Evolutionary conservation across 768 basidiomycete genomes (phyloP).

Genomic region (Glaciozyma martinii): DNA sequence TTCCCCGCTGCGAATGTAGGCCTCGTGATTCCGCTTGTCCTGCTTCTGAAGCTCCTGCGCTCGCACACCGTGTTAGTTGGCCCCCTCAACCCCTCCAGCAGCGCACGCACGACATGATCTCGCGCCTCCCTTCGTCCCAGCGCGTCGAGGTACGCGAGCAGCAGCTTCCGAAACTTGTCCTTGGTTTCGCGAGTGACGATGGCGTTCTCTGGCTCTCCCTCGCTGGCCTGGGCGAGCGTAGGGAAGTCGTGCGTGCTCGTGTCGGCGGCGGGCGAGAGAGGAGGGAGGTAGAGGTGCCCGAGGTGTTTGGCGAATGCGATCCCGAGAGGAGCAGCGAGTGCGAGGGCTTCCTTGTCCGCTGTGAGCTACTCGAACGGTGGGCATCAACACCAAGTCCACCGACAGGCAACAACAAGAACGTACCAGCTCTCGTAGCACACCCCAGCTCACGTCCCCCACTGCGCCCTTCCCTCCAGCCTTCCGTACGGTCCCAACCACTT

Average conservation of each 20-base stretch:
- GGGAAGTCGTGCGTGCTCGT: conserved; percentile 20
- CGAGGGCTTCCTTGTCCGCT: conserved; percentile 34
- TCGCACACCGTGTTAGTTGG: background rate
- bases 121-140: conserved; percentile 84
- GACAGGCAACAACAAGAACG: conserved; percentile 33
- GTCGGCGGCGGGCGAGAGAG: background rate
- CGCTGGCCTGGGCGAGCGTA: background rate
- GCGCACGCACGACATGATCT: conserved; percentile 46
- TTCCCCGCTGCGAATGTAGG: conserved; percentile 97
- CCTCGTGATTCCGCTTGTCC: conserved; percentile 93
- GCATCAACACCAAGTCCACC: background rate
- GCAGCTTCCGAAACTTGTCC: conserved; percentile 83
- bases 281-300: conserved; percentile 58
- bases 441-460: conserved; percentile 77
- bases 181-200: conserved; percentile 77
- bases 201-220: conserved; percentile 48
- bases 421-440: conserved; percentile 73
- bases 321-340: conserved; percentile 63
- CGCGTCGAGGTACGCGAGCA: conserved; percentile 83
- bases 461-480: conserved; percentile 60
- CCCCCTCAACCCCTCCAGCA: background rate
- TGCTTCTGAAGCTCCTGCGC: conserved; percentile 85
- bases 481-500: conserved; percentile 71
- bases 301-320: conserved; percentile 91
- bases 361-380: conserved; percentile 28